Evolutionary conservation across 2,329 filamentous ascomycete genomes (phyloP).

Genomic region (Lecanoromycetidae sp.): DNA sequence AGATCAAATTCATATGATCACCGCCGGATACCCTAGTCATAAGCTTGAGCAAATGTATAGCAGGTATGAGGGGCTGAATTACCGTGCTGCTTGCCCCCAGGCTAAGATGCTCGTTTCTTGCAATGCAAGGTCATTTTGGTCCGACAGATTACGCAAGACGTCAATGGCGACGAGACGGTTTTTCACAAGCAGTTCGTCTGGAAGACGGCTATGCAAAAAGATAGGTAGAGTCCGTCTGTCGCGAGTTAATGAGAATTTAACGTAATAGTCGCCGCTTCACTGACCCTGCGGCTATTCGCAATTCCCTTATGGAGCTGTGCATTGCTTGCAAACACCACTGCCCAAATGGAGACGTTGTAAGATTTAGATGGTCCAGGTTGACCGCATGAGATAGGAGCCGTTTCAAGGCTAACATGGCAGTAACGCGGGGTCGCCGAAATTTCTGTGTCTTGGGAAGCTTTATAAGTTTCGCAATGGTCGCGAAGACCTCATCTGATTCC

Average conservation of each 20-base stretch:
- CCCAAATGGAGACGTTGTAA: slow-evolving; percentile 56
- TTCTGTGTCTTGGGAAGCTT: slow-evolving; percentile 11
- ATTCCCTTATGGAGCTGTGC: slow-evolving; percentile 70
- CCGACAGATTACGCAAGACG: slow-evolving; percentile 59
- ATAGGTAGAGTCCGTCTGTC: slow-evolving; percentile 49
- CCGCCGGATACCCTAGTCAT: slow-evolving; percentile 49
- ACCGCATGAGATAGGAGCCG: slow-evolving; percentile 57
- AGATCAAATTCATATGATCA: slow-evolving; percentile 72
- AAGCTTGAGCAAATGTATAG: slow-evolving; percentile 3
- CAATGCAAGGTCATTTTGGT: slow-evolving; percentile 52
- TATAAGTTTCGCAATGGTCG: slow-evolving; percentile 13
- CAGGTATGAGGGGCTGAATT: slow-evolving; percentile 20
- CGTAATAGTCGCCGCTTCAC: neutral
- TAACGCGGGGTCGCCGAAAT: slow-evolving; percentile 29
- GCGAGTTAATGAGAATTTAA: slow-evolving; percentile 15
- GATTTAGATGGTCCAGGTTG: slow-evolving; percentile 47
- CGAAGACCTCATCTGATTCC: slow-evolving; percentile 12
- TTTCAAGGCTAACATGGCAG: slow-evolving; percentile 59
- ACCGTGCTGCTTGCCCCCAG: slow-evolving; percentile 72
- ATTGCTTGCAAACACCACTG: slow-evolving; percentile 74
- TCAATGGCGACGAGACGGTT: slow-evolving; percentile 62
- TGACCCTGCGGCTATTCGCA: slow-evolving; percentile 67
- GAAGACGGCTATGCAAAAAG: slow-evolving; percentile 48
- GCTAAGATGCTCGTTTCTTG: slow-evolving; percentile 78
- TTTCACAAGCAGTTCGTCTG: slow-evolving; percentile 40